phyloP scores from a whole-genome alignment of 208 protist species.

The Leishmania martiniquensis region DNA sequence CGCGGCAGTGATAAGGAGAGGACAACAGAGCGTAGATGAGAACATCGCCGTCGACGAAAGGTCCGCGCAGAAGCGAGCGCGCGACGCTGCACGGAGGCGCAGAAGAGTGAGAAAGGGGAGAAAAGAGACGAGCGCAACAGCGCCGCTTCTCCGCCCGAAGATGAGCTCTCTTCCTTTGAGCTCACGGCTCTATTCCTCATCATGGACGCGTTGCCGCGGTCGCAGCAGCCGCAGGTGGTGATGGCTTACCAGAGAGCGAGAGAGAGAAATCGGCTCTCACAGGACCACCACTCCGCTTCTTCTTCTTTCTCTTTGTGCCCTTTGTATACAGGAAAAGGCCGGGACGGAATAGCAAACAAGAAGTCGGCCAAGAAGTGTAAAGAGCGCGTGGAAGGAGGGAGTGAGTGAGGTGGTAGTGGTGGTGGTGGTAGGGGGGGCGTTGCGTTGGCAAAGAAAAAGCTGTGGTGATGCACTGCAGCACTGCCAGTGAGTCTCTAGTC shows the following conservation, averaged over 20 bases:
- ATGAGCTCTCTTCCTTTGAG: neutral
- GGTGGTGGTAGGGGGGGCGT: neutral
- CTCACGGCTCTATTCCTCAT: neutral
- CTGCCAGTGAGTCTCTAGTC: neutral
- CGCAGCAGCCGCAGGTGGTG: neutral
- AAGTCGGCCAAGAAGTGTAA: neutral
- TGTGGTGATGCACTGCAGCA: neutral
- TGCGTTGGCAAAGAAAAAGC: too few relatives aligned
- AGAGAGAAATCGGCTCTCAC: too few relatives aligned
- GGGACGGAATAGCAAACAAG: neutral
- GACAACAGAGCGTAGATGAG: neutral
- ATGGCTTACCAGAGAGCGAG: neutral
- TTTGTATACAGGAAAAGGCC: neutral
- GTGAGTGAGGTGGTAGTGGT: neutral
- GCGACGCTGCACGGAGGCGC: neutral
- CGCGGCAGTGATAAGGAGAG: too few relatives aligned
- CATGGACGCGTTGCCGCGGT: neutral
- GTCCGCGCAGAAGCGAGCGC: neutral
- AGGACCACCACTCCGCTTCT: neutral
- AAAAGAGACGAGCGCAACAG: neutral
- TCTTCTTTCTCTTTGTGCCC: neutral
- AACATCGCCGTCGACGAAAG: neutral
- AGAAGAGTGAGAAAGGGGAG: neutral
- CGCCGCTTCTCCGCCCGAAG: neutral
- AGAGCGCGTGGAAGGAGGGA: neutral